A percentile compares a stretch with the other conserved stretches of the same genome.
Conservation (phyloP, 2,329 filamentous ascomycete species). For the Stenocarpella maydis region DNA sequence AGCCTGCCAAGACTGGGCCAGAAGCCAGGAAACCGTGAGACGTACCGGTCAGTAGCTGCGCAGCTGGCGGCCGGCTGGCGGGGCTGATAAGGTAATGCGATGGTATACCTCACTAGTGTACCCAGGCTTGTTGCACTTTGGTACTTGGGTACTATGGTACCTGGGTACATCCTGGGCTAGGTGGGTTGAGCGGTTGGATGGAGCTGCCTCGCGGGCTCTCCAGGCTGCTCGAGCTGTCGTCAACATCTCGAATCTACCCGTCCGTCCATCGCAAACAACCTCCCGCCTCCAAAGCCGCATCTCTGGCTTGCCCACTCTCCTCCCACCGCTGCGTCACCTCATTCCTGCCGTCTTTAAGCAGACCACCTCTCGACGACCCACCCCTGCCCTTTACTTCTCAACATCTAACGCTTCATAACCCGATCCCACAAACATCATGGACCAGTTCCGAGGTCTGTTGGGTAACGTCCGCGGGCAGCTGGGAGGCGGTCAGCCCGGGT, state of each 20-base stretch:
- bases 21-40: neutral
- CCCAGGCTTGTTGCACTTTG: too few relatives aligned
- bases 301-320: slow-evolving; percentile 10
- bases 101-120: too few relatives aligned
- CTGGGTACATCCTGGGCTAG: neutral
- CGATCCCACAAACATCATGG: slow-evolving; percentile 66
- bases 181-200: slow-evolving; percentile 2
- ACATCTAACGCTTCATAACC: neutral
- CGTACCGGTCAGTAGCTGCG: too few relatives aligned
- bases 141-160: neutral
- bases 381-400: neutral
- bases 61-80: slow-evolving; percentile 3
- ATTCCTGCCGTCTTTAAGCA: neutral
- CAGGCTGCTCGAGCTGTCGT: slow-evolving; percentile 45
- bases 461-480: slow-evolving; percentile 75
- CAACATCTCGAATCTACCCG: slow-evolving; percentile 36
- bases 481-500: slow-evolving; percentile 65
- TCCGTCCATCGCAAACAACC: slow-evolving; percentile 22
- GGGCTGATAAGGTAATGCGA: neutral
- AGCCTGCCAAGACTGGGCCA: neutral
- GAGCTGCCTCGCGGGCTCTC: slow-evolving; percentile 13
- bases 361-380: slow-evolving; percentile 4
- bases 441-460: slow-evolving; percentile 90
- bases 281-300: slow-evolving; percentile 27
- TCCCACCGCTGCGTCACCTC: slow-evolving; percentile 11